Conservation (phyloP, 768 basidiomycete genomes). For the Kwoniella bestiolae region DNA sequence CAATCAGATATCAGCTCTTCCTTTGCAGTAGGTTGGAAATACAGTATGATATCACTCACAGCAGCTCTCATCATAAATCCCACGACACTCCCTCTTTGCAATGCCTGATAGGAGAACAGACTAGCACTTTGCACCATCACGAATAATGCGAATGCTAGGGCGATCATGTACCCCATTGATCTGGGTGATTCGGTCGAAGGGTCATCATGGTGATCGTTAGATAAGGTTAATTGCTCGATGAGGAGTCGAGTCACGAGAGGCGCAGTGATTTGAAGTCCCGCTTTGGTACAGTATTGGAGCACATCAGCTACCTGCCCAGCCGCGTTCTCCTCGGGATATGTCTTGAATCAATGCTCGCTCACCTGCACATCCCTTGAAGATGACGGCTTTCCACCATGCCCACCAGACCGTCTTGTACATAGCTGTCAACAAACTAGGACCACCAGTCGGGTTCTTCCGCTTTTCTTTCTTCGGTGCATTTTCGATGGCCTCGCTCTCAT, state of each 20-base stretch:
- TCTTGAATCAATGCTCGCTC: neutral
- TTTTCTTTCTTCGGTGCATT: too few relatives aligned
- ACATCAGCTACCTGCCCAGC: neutral
- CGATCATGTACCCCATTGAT: slow-evolving; percentile 68
- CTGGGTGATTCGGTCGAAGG: slow-evolving; percentile 42
- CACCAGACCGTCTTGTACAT: slow-evolving; percentile 27
- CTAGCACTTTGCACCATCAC: slow-evolving; percentile 59
- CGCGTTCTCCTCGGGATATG: too few relatives aligned
- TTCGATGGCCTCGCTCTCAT: slow-evolving; percentile 15
- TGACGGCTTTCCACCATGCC: slow-evolving; percentile 23
- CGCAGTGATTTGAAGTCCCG: slow-evolving; percentile 24
- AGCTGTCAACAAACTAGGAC: slow-evolving; percentile 29
- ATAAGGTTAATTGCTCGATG: slow-evolving; percentile 24
- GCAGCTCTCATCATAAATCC: slow-evolving; percentile 29
- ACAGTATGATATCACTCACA: neutral
- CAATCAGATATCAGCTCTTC: neutral
- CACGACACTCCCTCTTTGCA: slow-evolving; percentile 25
- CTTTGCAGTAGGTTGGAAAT: neutral
- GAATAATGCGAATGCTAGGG: slow-evolving; percentile 67
- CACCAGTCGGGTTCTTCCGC: too few relatives aligned
- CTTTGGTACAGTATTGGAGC: neutral
- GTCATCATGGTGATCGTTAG: slow-evolving; percentile 56
- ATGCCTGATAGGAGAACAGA: slow-evolving; percentile 23
- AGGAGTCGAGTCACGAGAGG: slow-evolving; percentile 34
- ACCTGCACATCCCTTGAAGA: slow-evolving; percentile 26